phyloP scores from a whole-genome alignment of 2,329 filamentous ascomycete species.

The Fusarium falciforme region DNA sequence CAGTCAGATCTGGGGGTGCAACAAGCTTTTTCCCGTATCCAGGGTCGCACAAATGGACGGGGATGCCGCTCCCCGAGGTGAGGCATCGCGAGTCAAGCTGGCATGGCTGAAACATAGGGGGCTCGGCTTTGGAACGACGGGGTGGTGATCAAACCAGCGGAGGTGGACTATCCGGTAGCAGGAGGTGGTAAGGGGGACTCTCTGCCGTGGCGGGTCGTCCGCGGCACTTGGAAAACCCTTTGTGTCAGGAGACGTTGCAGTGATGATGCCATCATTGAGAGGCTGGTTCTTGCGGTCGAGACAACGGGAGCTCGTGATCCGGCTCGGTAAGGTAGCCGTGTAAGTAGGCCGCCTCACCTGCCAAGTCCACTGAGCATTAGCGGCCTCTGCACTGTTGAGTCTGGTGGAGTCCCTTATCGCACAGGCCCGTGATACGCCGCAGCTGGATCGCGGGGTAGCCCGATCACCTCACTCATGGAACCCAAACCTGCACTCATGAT shows the following conservation, averaged over 20 bases:
- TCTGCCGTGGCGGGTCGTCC: slow-evolving; percentile 21
- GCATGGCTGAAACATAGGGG: slow-evolving; percentile 26
- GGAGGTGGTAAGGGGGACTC: slow-evolving; percentile 14
- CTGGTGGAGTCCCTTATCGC: neutral
- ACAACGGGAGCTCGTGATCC: neutral
- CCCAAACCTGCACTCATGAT: neutral
- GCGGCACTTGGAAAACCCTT: neutral
- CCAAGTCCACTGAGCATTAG: neutral
- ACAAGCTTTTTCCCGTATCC: neutral
- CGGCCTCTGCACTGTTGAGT: neutral
- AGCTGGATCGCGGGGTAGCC: slow-evolving; percentile 2
- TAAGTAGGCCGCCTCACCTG: neutral
- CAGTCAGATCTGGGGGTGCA: neutral
- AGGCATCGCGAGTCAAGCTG: slow-evolving; percentile 6
- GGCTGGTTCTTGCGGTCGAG: neutral
- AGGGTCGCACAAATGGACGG: neutral
- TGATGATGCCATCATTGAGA: neutral
- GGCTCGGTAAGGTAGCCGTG: neutral
- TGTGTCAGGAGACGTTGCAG: neutral
- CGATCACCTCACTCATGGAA: slow-evolving; percentile 4
- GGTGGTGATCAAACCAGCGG: slow-evolving; percentile 36
- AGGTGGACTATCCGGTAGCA: slow-evolving; percentile 30
- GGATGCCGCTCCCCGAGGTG: neutral
- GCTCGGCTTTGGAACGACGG: slow-evolving; percentile 12
- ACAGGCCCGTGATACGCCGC: slow-evolving; percentile 2